phyloP scores from a whole-genome alignment of 805 yeast genomes.

The Wilhelminamyces savonicus region DNA sequence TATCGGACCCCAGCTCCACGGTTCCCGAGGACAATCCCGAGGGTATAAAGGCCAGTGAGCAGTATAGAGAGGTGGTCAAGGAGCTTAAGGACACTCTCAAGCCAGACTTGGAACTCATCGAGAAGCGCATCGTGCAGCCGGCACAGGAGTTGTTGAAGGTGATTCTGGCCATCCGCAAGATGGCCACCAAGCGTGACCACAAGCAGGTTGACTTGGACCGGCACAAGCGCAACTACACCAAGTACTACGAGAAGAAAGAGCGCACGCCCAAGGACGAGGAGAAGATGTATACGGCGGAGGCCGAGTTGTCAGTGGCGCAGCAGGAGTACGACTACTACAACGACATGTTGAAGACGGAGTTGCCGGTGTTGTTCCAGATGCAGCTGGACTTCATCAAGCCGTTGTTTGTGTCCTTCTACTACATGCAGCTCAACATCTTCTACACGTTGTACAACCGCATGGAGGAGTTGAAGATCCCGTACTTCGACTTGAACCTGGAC shows the following conservation, averaged over 20 bases:
- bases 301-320: slow-evolving; percentile 82
- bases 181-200: slow-evolving; percentile 94
- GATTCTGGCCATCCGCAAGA: slow-evolving; percentile 77
- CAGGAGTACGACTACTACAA: slow-evolving; percentile 96
- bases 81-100: slow-evolving; percentile 80
- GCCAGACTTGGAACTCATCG: slow-evolving; percentile 91
- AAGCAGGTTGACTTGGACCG: slow-evolving; percentile 93
- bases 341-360: slow-evolving; percentile 85
- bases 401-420: slow-evolving; percentile 87
- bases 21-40: slow-evolving; percentile 94
- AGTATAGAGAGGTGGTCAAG: slow-evolving; percentile 78
- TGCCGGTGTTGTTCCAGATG: slow-evolving; percentile 80
- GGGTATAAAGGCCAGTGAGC: slow-evolving; percentile 91
- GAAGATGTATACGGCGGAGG: slow-evolving; percentile 80
- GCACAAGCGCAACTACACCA: slow-evolving; percentile 60
- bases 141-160: slow-evolving; percentile 85
- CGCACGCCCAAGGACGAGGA: slow-evolving; percentile 87
- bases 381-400: slow-evolving; percentile 93
- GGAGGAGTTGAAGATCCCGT: slow-evolving; percentile 96
- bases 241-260: slow-evolving; percentile 77
- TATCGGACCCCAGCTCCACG: slow-evolving; percentile 82
- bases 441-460: slow-evolving; percentile 85
- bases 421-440: slow-evolving; percentile 95
- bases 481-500: slow-evolving; percentile 82
- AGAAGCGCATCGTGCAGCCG: slow-evolving; percentile 81